These are phyloP conservation scores for Saccharomycopsis microspora DNA, from an alignment of 805 yeast genomes.

Conservation along the genomic window DNA sequence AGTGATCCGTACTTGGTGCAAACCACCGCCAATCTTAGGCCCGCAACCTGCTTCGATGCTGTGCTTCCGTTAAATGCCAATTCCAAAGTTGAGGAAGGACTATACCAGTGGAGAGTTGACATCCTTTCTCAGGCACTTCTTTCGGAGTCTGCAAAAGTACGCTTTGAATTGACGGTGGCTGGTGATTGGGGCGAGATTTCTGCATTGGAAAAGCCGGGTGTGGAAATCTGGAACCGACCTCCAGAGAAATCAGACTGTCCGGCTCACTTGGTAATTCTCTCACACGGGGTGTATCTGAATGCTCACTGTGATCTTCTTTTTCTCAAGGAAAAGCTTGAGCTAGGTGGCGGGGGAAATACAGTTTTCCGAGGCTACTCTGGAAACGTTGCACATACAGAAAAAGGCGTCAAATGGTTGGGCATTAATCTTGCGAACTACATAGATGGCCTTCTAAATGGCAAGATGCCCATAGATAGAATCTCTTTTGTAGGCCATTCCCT, in stretches of 20 bases:
- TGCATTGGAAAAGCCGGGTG: constrained; percentile 37
- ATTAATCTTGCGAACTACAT: constrained; percentile 68
- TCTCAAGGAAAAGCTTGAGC: constrained; percentile 69
- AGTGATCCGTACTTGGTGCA: constrained; percentile 26
- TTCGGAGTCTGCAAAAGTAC: constrained; percentile 53
- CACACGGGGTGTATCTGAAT: constrained; percentile 91
- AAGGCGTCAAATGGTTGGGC: constrained; percentile 81
- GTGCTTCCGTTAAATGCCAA: constrained; percentile 37
- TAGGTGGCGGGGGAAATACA: constrained; percentile 43
- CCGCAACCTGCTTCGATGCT: constrained; percentile 59
- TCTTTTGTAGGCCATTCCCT: constrained; percentile 90
- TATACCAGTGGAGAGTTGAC: constrained; percentile 58
- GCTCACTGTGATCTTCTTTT: constrained; percentile 84
- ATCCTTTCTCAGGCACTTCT: constrained; percentile 73
- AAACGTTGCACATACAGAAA: constrained; percentile 79
- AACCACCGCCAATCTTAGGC: constrained; percentile 47
- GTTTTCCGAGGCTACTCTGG: constrained; percentile 76
- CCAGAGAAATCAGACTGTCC: constrained; percentile 38
- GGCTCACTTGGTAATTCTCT: constrained; percentile 71
- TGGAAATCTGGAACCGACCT: constrained; percentile 67
- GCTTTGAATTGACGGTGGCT: constrained; percentile 46
- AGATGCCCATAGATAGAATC: constrained; percentile 40
- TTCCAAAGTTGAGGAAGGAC: constrained; percentile 23
- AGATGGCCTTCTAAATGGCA: constrained; percentile 35
- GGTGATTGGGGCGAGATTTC: constrained; percentile 5